A percentile compares a stretch with the other conserved stretches of the same genome.
These are phyloP conservation scores for Epichloe aotearoae DNA, from an alignment of 2,329 filamentous ascomycete species.

Conservation along the genomic window DNA sequence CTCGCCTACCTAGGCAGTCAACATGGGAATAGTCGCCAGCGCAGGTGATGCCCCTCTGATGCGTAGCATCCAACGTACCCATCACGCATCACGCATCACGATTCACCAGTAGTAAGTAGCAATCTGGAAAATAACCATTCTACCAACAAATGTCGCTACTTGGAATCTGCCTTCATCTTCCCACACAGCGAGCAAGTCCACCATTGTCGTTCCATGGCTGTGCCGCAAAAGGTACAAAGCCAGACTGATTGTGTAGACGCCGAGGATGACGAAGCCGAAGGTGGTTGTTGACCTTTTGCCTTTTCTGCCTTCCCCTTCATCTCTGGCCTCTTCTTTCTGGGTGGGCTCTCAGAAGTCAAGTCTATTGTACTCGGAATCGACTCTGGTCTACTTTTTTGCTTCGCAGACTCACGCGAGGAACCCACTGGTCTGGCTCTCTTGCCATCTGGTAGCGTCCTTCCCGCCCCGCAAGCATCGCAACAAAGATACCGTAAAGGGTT, in stretches of 20 bases:
- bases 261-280: constrained; percentile 6
- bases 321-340: constrained; percentile 9
- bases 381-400: constrained; percentile 8
- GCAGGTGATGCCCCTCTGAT: too few species aligned
- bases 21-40: too few species aligned
- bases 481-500: constrained; percentile 37
- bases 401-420: neutral
- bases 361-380: constrained; percentile 16
- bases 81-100: too few species aligned
- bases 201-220: constrained; percentile 38
- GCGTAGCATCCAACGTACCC: too few species aligned
- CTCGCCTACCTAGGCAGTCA: too few species aligned
- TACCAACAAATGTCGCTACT: constrained; percentile 1
- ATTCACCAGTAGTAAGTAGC: too few species aligned
- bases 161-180: constrained; percentile 37
- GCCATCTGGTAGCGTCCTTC: constrained; percentile 17
- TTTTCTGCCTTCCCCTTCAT: constrained; percentile 1
- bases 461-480: constrained; percentile 43
- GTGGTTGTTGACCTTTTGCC: constrained; percentile 2
- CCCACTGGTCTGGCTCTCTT: constrained; percentile 7
- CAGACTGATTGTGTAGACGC: constrained; percentile 24
- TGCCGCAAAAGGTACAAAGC: constrained; percentile 39
- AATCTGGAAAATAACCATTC: too few species aligned
- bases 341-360: constrained; percentile 19
- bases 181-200: constrained; percentile 45